Base-by-base conservation (phyloP, 441 rosid species). In the Pelargonium cotyledonis region DNA sequence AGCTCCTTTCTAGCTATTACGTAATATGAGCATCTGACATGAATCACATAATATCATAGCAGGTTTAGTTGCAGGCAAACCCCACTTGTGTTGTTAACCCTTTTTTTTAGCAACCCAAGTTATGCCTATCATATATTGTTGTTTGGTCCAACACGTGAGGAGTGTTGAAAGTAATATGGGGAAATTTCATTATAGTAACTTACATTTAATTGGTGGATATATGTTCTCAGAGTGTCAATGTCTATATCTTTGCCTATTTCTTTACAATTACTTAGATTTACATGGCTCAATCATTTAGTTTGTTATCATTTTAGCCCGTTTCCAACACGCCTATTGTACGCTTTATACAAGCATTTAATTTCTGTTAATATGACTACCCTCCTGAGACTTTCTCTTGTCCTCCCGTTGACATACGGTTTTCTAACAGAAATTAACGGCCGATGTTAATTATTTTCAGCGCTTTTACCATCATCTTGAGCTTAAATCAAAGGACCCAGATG, bases 391-490 rank as follows among this genome's bases (percentile, higher is more conserved):
- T 21, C 12, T 61, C 6, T 23, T 61, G 7, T 21, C 62, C 21
- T 15, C 16, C 10, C 35, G 4, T 51, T 29, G 41, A 9, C 31
- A 47, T 8, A 21, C 3, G 12, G 60, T 68, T 72, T 68, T 66
- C 69, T 70, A 16, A 47, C 65, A 49, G 70, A 26, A 73, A 70
- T 73, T 80, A 51, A 83, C 61, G 23, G 47, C 57, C 38, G 61
- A 6, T 65, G 49, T 73, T 75, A 21, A 68, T 14, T 69, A 3
- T 73, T 75, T 74, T 62, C 90, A 92, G 99, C 89, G 95, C 7
- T 95, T 88, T 76, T 92, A 85, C 76, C 81, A 77, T 71, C 80
- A 78, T 76, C 87, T 95, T 62, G 97, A 91, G 72, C 71, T 92
- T 81, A 95, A 90, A 82, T 88, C 93, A 26, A 85, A 78, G 85